Conservation (phyloP, 345 rosid species). For the Reutealis trisperma region DNA sequence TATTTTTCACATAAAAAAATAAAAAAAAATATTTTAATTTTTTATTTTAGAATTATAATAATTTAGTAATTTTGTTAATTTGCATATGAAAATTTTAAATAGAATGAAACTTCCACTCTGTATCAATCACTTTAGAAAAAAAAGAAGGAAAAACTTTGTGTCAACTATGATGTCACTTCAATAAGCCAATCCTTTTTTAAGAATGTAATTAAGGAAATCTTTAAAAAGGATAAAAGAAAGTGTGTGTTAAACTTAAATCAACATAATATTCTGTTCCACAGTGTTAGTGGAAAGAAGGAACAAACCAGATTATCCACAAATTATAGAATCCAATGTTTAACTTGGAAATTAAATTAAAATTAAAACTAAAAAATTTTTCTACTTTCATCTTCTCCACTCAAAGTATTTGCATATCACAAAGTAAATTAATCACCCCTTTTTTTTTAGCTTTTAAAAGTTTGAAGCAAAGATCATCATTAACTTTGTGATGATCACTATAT, state of each 20-base stretch:
- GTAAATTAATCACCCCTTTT: not conserved
- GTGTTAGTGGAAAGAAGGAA: slow-evolving; percentile 1
- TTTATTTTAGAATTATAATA: too few relatives aligned
- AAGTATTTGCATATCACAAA: not conserved
- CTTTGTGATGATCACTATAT: not conserved
- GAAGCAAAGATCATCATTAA: slow-evolving; percentile 1
- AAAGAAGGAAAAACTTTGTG: too few relatives aligned
- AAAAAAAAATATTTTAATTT: too few relatives aligned
- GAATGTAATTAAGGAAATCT: too few relatives aligned
- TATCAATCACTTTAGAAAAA: too few relatives aligned
- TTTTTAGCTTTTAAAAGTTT: not conserved
- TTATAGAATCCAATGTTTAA: slow-evolving; percentile 21
- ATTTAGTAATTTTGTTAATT: too few relatives aligned
- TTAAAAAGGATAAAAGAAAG: not conserved
- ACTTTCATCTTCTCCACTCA: slow-evolving; percentile 9
- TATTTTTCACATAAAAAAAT: too few relatives aligned
- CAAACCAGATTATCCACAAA: slow-evolving; percentile 14
- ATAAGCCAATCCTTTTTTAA: not conserved
- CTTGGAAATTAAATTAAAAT: not conserved
- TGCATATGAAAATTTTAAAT: too few relatives aligned
- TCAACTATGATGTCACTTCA: too few relatives aligned
- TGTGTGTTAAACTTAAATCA: not conserved
- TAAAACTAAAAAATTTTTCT: not conserved
- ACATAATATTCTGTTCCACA: not conserved
- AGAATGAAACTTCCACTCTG: too few relatives aligned